phyloP scores from a whole-genome alignment of 441 rosid genomes.

The Daphne laureola region DNA sequence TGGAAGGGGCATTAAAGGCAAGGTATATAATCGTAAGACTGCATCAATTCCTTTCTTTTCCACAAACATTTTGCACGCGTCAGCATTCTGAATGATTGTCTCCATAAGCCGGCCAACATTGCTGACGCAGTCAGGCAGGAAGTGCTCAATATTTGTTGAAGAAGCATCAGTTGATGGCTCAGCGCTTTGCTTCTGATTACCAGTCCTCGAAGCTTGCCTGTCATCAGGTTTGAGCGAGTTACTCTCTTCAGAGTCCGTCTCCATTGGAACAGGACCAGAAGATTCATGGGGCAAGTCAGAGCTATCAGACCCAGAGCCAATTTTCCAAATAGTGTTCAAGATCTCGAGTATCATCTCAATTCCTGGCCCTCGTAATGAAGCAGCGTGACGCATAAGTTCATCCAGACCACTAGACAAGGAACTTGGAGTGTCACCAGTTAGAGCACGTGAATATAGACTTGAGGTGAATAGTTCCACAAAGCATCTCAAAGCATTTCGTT shows the following conservation, averaged over 20 bases:
- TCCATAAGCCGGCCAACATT: conserved; percentile 91
- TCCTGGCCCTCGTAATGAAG: conserved; percentile 78
- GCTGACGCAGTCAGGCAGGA: conserved; percentile 80
- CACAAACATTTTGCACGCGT: conserved; percentile 84
- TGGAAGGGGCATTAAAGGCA: conserved; percentile 83
- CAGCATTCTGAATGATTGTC: conserved; percentile 95
- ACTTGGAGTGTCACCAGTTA: conserved; percentile 76
- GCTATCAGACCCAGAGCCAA: conserved; percentile 69
- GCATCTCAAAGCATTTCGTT: conserved; percentile 78
- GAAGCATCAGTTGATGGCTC: conserved; percentile 59
- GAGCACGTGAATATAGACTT: conserved; percentile 65
- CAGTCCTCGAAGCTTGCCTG: conserved; percentile 37
- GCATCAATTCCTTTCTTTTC: conserved; percentile 94
- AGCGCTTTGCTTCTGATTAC: conserved; percentile 37
- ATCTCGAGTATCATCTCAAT: conserved; percentile 94
- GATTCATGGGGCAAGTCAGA: conserved; percentile 38
- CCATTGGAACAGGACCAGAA: conserved; percentile 81
- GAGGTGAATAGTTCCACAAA: conserved; percentile 92
- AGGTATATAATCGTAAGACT: conserved; percentile 61
- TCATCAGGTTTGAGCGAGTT: conserved; percentile 27
- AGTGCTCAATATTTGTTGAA: conserved; percentile 44
- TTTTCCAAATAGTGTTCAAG: conserved; percentile 45
- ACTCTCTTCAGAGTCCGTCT: conserved; percentile 73
- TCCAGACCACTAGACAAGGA: conserved; percentile 89
- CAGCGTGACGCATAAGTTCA: conserved; percentile 92